Base-by-base conservation (phyloP, 2,329 filamentous ascomycete species). In the Dactylonectria macrodidyma region DNA sequence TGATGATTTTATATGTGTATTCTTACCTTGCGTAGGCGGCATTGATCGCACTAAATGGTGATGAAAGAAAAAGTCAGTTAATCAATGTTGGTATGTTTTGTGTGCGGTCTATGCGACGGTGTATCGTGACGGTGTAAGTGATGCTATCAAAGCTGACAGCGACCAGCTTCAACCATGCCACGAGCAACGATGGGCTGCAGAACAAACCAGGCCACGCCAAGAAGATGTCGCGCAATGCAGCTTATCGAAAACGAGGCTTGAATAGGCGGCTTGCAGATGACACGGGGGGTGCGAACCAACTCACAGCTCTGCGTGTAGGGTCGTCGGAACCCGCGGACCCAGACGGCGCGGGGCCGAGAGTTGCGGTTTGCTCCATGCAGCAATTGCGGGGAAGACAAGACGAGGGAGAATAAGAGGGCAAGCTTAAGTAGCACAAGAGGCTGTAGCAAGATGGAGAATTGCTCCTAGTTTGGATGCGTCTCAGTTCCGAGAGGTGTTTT, bases 1-100 rank as follows among this genome's bases (percentile, higher is more conserved):
- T 19, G 34, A 22, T 3, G 36, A 51, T 22, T 30, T 36, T 36
- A n/a, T 36, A 44, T 44, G 57, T 5, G 36, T 60, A 60, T 63
- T 75, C 78, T 76, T 70, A 84, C 82, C 78, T 84, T 84, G 71
- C 81, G 79, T 34, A 78, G 72, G 16, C 82, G 81, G 61, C 82
- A 84, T 76, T 85, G 83, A 71, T 85, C 83, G 75, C 84, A 85
- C 84, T 85, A 71, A 51, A 48, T 41, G 14, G 33, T 2, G 11
- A 36, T 22, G n/a, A 54, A 54, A 24, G 36, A 59, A 33, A 52
- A 6, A 5, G 38, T 48, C 22, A 47, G 14, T 30, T 44, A 14
- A 60, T 38, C 44, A 10, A 60, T 38, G 50, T 50, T 12, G 19
- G 30, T 38, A 46, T 24, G 41, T 30, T 8, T 30, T 7, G 7